Base-by-base conservation (phyloP, 129 eudicot genomes). In the Kitagawia praeruptora region DNA sequence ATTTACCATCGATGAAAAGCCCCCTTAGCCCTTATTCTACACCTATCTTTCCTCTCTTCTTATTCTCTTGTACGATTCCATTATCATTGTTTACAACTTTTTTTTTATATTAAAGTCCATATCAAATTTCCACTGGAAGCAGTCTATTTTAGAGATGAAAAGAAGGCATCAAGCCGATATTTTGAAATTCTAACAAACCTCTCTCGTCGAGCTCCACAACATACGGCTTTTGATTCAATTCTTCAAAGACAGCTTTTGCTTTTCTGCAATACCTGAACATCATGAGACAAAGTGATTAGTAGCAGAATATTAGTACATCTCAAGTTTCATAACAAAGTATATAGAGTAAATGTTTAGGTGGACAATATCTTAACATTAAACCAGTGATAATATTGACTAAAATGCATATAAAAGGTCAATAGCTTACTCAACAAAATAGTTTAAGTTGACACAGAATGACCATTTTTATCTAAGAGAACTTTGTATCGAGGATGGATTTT, bases 121-220 rank as follows among this genome's bases (percentile, higher is more conserved):
- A 34, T 70, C 21, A 46, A 15, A 3, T 70, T 13, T 16, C 0
- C 27, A n/a, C 47, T 5, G 10, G 23, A 25, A 42, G 13, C n/a
- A 28, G 15, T 31, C 42, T 37, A 48, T 34, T 31, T 31, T 63
- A 41, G 28, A 61, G 23, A 49, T 49, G 34, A 21, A 49, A 27
- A 25, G 28, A 27, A 38, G 80, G 27, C 40, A 58, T 18, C 31
- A 77, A 61, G 80, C 31, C 28, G 34, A 0, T 1, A 13, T 64
- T 1, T 4, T 8, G 28, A 46, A 12, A 34, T 27, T 27, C 48
- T 40, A 51, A 51, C 70, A 13, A 8, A 96, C 99, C 98, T 96
- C 99, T 87, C 83, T 92, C 88, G 75, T 96, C 98, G 44, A 96
- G 97, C 92, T 96, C 99, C 76, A 96, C 80, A 14, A 96, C 99